Evolutionary conservation across 2,329 filamentous ascomycete species (phyloP).

Genomic region (Didymella segeticola): DNA sequence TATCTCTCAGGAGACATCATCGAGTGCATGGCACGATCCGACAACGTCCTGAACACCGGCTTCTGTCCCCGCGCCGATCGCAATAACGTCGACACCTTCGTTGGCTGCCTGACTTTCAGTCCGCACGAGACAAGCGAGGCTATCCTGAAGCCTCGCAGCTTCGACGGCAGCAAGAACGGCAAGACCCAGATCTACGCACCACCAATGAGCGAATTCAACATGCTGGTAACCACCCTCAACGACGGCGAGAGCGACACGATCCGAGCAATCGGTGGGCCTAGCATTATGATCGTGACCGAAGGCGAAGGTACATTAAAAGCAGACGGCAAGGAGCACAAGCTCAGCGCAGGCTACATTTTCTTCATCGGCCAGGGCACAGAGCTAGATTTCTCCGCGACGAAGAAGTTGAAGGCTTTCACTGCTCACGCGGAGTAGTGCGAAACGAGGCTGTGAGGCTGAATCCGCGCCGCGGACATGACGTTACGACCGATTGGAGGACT

Average conservation of each 20-base stretch:
- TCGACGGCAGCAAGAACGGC: conserved; percentile 61
- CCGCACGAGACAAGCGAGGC: conserved; percentile 66
- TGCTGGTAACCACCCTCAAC: conserved; percentile 66
- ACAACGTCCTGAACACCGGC: conserved; percentile 77
- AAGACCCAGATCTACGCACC: conserved; percentile 70
- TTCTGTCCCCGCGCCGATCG: conserved; percentile 74
- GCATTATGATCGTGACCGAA: conserved; percentile 67
- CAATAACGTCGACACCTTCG: conserved; percentile 70
- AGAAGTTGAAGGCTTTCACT: conserved; percentile 57
- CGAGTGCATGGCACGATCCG: conserved; percentile 78
- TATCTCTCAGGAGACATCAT: conserved; percentile 77
- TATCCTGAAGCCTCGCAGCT: conserved; percentile 58
- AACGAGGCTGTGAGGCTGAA: conserved; percentile 28
- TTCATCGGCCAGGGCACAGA: conserved; percentile 68
- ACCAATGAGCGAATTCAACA: conserved; percentile 74
- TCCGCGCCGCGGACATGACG: conserved; percentile 13
- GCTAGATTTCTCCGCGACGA: conserved; percentile 54
- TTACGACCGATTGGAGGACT: conserved; percentile 28
- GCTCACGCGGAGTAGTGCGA: conserved; percentile 53
- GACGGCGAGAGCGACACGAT: conserved; percentile 66
- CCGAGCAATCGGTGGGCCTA: conserved; percentile 64
- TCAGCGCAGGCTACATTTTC: conserved; percentile 69
- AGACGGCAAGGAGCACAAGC: conserved; percentile 58
- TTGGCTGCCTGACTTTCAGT: conserved; percentile 67
- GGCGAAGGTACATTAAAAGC: conserved; percentile 65